Evolutionary conservation across 1,284 basidiomycete genomes (phyloP).

Genomic region (Chalciporus piperatoides): DNA sequence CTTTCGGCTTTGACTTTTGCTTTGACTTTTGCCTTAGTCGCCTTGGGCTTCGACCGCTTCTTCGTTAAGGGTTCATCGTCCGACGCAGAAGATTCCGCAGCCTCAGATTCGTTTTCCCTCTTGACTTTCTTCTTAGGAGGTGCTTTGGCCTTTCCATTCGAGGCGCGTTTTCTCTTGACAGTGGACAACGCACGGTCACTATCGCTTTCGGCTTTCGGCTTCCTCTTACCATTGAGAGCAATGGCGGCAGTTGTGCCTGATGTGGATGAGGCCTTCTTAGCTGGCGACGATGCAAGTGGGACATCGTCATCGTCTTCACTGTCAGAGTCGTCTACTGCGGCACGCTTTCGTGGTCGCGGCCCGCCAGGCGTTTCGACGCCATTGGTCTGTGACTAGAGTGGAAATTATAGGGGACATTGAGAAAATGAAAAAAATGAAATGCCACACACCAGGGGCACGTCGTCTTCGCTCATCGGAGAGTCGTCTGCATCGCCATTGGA

Average conservation of each 20-base stretch:
- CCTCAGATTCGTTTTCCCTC: conserved; percentile 47
- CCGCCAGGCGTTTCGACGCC: conserved; percentile 40
- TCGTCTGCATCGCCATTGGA: conserved; percentile 40
- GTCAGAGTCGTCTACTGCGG: conserved; percentile 49
- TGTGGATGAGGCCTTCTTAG: conserved; percentile 41
- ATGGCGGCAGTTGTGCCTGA: conserved; percentile 36
- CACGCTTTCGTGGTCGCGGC: conserved; percentile 56
- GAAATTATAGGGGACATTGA: conserved; percentile 18
- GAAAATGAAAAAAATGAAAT: conserved; percentile 2
- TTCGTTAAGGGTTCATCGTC: conserved; percentile 44
- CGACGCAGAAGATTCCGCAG: conserved; percentile 33
- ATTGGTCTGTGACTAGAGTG: conserved; percentile 42
- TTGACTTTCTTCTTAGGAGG: conserved; percentile 68
- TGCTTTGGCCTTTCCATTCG: conserved; percentile 42
- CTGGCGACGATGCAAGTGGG: conserved; percentile 68
- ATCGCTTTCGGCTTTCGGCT: conserved; percentile 39
- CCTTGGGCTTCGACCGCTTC: conserved; percentile 47
- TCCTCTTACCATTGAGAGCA: conserved; percentile 39
- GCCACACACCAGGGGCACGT: conserved; percentile 62
- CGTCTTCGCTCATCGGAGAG: conserved; percentile 60
- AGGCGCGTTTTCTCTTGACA: conserved; percentile 37
- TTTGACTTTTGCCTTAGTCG: conserved; percentile 53
- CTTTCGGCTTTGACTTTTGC: conserved; percentile 53
- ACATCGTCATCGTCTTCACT: conserved; percentile 75
- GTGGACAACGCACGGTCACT: conserved; percentile 34